Base-by-base conservation (phyloP, 495 filamentous ascomycete genomes). In the Xylaria venustula region DNA sequence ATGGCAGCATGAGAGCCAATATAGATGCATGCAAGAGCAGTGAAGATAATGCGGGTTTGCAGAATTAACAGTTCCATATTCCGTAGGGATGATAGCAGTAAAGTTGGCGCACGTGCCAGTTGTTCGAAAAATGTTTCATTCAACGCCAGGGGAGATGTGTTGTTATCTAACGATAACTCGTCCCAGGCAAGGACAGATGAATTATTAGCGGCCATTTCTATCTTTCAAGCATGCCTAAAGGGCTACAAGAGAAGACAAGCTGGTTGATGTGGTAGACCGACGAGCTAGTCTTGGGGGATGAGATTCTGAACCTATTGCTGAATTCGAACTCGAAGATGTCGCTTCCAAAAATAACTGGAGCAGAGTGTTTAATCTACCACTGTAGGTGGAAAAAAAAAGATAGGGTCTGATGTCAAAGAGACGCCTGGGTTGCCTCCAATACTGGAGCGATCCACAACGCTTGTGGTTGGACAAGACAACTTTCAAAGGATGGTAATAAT, bases 21-120 rank as follows among this genome's bases (percentile, higher is more conserved):
- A 66, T 76, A 82, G 32, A 82, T 79, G 49, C 77, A 74, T 30
- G 65, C 62, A 48, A 81, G 42, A 15, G 79, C 70, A 23, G 73
- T 73, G 61, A 77, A 61, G 44, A 81, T 65, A 26, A 79, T 72
- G 42, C 71, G 70, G 7, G 58, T 42, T 32, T 78, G 69, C 59
- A 84, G 59, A 49, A 75, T 17, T 20, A 80, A 67, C 14, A 75
- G 67, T 7, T 74, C 68, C 84, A 75, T 92, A 85, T 47, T 89
- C 77, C 47, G 86, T 87, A 47, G n/a, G n/a, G n/a, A n/a, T n/a
- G n/a, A n/a, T n/a, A n/a, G 87, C 78, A 71, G 17, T 14, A 60
- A 20, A n/a, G 47, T 28, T 17, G 69, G 60, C 9, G 67, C n/a
- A 20, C 9, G 41, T 28, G 60, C 40, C 2, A 71, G 51, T 54